Evolutionary conservation across 2,329 filamentous ascomycete species (phyloP).

Genomic region (Aureobasidium melanogenum): DNA sequence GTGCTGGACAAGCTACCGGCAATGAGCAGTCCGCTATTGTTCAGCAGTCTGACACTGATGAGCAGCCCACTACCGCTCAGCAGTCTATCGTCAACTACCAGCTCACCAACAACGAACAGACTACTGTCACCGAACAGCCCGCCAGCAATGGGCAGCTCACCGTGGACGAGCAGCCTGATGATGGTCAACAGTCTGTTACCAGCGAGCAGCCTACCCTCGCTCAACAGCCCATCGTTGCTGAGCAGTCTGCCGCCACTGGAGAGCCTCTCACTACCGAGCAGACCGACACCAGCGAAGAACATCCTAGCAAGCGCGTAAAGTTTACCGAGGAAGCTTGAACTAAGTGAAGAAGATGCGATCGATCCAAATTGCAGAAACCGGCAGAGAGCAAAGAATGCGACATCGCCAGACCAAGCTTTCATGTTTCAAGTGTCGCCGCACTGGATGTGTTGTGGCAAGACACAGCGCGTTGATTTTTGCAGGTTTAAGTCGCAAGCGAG

Average conservation of each 20-base stretch:
- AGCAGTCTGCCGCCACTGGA: not conserved
- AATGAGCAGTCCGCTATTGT: not conserved
- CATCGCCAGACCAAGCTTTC: not conserved
- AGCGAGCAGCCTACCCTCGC: not conserved
- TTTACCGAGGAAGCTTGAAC: not conserved
- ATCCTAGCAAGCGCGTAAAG: not conserved
- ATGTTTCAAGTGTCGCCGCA: not conserved
- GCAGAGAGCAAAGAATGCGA: not conserved
- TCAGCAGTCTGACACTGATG: not conserved
- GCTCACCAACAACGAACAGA: not conserved
- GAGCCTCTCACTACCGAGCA: too few species aligned
- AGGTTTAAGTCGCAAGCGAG: too few species aligned
- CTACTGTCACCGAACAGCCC: not conserved
- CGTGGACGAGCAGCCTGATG: not conserved
- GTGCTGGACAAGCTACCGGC: not conserved
- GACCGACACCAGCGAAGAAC: not conserved
- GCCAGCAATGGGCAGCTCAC: not conserved
- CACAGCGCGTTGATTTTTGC: too few species aligned
- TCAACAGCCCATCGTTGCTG: too few species aligned
- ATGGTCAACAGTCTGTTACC: not conserved
- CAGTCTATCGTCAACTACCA: too few species aligned
- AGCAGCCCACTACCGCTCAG: not conserved
- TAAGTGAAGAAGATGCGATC: not conserved
- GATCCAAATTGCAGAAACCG: not conserved
- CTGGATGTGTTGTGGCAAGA: too few species aligned